phyloP scores from a whole-genome alignment of 2,329 filamentous ascomycete species.

The Teratosphaeria pseudoeucalypti region DNA sequence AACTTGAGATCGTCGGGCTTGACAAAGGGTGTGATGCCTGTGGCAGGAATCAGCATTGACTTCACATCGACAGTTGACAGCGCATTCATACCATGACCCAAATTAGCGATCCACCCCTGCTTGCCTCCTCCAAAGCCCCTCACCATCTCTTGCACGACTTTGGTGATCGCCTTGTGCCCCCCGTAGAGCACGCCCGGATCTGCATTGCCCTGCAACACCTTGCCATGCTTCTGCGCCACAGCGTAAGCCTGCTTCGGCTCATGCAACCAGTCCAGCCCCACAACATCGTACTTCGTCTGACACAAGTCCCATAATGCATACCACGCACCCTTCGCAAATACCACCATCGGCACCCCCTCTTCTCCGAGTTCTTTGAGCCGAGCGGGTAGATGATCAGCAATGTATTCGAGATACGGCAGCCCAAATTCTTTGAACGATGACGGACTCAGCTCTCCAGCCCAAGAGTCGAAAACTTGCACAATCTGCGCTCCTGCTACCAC shows the following conservation, averaged over 20 bases:
- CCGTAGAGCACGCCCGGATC: constrained; percentile 92
- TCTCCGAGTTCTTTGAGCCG: constrained; percentile 63
- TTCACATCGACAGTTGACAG: neutral
- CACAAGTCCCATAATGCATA: constrained; percentile 83
- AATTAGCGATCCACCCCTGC: constrained; percentile 92
- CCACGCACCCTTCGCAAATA: constrained; percentile 97
- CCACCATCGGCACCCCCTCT: constrained; percentile 85
- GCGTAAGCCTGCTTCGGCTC: constrained; percentile 75
- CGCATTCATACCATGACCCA: constrained; percentile 69
- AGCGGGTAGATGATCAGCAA: constrained; percentile 67
- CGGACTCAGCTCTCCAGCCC: constrained; percentile 89
- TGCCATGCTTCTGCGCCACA: constrained; percentile 59
- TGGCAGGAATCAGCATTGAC: constrained; percentile 6
- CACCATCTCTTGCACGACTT: constrained; percentile 76
- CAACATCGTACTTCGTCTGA: constrained; percentile 81
- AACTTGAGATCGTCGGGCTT: constrained; percentile 88
- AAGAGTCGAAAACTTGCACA: constrained; percentile 95
- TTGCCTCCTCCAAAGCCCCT: constrained; percentile 72
- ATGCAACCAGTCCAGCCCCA: constrained; percentile 91
- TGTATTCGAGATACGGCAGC: constrained; percentile 75
- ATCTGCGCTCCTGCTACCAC: constrained; percentile 90
- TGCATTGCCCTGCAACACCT: constrained; percentile 85
- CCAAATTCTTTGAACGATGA: constrained; percentile 73
- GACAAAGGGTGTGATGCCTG: constrained; percentile 87
- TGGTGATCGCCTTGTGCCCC: constrained; percentile 66